Evolutionary conservation across 208 protist genomes (phyloP).

Genomic region (Trypanosomatidae sp.): DNA sequence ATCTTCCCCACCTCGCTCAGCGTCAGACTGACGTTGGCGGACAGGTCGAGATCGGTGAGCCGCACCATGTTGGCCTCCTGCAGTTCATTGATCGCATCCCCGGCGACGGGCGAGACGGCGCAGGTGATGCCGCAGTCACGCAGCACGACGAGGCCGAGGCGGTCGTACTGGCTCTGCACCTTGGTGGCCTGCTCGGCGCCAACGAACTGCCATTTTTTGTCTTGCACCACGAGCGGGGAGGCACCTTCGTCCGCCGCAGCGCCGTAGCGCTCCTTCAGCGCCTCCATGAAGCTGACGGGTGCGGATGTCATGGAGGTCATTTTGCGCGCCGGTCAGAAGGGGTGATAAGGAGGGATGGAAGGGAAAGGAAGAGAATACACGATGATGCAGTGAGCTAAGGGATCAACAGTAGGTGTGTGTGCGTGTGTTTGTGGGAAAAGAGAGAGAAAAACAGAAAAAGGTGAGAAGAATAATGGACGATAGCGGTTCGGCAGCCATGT

Average conservation of each 20-base stretch:
- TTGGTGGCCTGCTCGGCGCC: slow-evolving; percentile 68
- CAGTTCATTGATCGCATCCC: slow-evolving; percentile 17
- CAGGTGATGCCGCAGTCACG: slow-evolving; percentile 51
- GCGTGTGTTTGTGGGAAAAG: too few relatives aligned
- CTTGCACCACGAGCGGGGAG: slow-evolving; percentile 12
- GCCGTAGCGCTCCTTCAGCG: slow-evolving; percentile 74
- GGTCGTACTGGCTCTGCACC: slow-evolving; percentile 62
- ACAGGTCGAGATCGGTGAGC: slow-evolving; percentile 73
- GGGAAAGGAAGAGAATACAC: not conserved
- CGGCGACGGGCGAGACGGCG: not conserved
- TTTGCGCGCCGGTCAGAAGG: too few relatives aligned
- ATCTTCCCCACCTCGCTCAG: slow-evolving; percentile 55
- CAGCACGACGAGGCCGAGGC: slow-evolving; percentile 67
- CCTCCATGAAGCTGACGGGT: slow-evolving; percentile 75
- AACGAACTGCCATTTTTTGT: slow-evolving; percentile 85
- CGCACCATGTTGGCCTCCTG: slow-evolving; percentile 40
- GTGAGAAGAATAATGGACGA: too few relatives aligned
- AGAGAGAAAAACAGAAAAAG: too few relatives aligned
- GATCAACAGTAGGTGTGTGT: too few relatives aligned
- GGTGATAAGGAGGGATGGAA: too few relatives aligned
- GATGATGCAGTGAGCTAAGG: too few relatives aligned
- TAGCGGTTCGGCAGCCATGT: too few relatives aligned
- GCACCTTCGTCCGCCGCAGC: slow-evolving; percentile 44
- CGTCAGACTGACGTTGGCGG: slow-evolving; percentile 55
- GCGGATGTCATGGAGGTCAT: not conserved